phyloP scores from a whole-genome alignment of 371 early-diverging fungal genomes.

The Apophysomyces variabilis region DNA sequence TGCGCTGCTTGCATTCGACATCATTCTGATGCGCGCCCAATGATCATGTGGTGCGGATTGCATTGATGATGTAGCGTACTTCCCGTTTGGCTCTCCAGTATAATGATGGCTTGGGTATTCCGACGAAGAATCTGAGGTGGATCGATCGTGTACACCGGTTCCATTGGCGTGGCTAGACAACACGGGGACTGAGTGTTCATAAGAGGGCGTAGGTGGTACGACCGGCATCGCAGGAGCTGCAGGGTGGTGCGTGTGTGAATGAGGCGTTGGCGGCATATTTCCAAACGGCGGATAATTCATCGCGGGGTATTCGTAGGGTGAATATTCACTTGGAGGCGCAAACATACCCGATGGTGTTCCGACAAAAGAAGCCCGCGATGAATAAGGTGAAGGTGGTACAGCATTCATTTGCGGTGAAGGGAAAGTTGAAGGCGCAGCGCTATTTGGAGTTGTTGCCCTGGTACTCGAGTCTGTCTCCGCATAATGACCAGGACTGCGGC shows the following conservation, averaged over 20 bases:
- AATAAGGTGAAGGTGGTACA: conserved; percentile 6
- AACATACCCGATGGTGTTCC: conserved; percentile 22
- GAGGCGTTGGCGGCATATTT: conserved; percentile 10
- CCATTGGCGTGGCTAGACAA: conserved; percentile 2
- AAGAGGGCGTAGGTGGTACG: conserved; percentile 3
- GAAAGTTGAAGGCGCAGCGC: conserved; percentile 80
- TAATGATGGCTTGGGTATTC: conserved; percentile 10
- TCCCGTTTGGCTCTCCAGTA: conserved; percentile 3
- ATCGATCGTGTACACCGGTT: neutral
- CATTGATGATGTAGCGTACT: conserved; percentile 1
- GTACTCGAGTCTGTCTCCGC: conserved; percentile 56
- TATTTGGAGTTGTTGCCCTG: conserved; percentile 27
- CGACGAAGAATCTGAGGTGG: conserved; percentile 6
- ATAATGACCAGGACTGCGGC: conserved; percentile 92
- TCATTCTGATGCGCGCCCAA: conserved; percentile 11
- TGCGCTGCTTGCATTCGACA: conserved; percentile 7
- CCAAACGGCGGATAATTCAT: conserved; percentile 10
- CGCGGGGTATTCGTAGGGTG: conserved; percentile 27
- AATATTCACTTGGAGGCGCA: conserved; percentile 24
- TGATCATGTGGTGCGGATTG: conserved; percentile 9
- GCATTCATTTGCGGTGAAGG: conserved; percentile 75
- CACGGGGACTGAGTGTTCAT: neutral
- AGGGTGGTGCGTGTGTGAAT: conserved; percentile 11
- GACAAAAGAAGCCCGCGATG: conserved; percentile 22
- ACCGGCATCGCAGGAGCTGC: conserved; percentile 6